Percentiles rank a stretch among this genome's conserved stretches.
Conservation (phyloP, 208 protist genomes). For the Hexamita inflata region DNA sequence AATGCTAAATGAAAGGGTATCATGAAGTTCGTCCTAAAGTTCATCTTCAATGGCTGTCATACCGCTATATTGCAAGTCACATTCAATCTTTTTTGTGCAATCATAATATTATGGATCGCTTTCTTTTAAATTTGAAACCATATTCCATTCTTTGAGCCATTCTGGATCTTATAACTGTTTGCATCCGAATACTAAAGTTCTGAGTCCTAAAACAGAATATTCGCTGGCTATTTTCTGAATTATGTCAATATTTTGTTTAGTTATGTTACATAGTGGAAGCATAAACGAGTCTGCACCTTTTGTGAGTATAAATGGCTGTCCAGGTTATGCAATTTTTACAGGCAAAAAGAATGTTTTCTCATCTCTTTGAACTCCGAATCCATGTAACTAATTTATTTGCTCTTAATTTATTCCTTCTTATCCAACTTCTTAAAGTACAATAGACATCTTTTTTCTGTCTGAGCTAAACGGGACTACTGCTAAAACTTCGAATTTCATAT, state of each 20-base stretch:
- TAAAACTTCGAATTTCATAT: not conserved
- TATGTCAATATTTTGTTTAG: too few species aligned
- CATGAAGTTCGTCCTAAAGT: slow-evolving; percentile 74
- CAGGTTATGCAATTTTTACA: not conserved
- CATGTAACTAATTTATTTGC: too few species aligned
- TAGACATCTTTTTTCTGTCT: not conserved
- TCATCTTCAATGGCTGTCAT: slow-evolving; percentile 89
- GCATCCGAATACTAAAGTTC: not conserved
- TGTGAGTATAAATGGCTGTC: not conserved
- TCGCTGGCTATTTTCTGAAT: not conserved
- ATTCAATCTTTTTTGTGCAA: not conserved
- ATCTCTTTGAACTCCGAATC: not conserved
- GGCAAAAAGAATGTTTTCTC: not conserved
- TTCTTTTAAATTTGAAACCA: not conserved
- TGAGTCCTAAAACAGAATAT: not conserved
- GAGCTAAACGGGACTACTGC: not conserved
- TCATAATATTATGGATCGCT: not conserved
- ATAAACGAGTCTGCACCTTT: not conserved
- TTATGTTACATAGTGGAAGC: not conserved
- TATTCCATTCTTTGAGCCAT: not conserved
- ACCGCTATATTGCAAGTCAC: slow-evolving; percentile 36
- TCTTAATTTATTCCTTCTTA: too few species aligned
- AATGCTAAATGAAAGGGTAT: slow-evolving; percentile 73
- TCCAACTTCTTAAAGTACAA: not conserved
- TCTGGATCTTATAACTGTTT: not conserved